Evolutionary conservation across 1,284 basidiomycete genomes (phyloP).

Genomic region (Abortiporus biennis): DNA sequence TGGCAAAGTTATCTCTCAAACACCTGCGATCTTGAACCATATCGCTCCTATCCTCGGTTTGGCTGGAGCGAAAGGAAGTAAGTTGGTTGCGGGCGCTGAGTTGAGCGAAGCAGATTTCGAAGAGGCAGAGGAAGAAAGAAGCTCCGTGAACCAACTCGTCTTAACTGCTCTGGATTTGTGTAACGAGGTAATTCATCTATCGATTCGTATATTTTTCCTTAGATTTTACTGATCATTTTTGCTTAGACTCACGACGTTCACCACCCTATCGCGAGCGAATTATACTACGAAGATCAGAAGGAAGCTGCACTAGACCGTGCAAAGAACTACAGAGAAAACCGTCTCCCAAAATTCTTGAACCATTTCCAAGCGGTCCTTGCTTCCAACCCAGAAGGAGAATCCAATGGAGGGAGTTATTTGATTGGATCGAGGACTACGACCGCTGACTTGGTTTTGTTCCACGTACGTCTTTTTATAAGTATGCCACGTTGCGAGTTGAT

Average conservation of each 20-base stretch:
- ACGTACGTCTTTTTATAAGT: conserved; percentile 20
- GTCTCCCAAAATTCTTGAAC: conserved; percentile 42
- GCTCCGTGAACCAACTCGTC: conserved; percentile 33
- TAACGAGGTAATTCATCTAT: conserved; percentile 27
- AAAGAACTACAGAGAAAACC: conserved; percentile 30
- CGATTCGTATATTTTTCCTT: conserved; percentile 5
- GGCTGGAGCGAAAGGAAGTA: conserved; percentile 21
- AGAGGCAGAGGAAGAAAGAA: conserved; percentile 20
- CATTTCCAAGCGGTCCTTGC: conserved; percentile 33
- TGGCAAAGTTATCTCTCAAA: conserved; percentile 31
- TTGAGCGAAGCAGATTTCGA: conserved; percentile 11
- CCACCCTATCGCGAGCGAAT: conserved; percentile 28
- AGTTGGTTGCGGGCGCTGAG: conserved; percentile 11
- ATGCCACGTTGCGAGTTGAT: too few species aligned
- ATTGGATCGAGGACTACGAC: conserved; percentile 33
- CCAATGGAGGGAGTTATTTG: conserved; percentile 25
- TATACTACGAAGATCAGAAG: conserved; percentile 48
- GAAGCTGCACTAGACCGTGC: conserved; percentile 23
- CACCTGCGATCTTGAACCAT: conserved; percentile 35
- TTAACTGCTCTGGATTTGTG: conserved; percentile 36
- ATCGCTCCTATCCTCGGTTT: conserved; percentile 33
- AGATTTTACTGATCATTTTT: background rate
- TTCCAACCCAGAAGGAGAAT: conserved; percentile 24
- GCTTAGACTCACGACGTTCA: conserved; percentile 24
- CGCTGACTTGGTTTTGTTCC: conserved; percentile 44